Base-by-base conservation (phyloP, 179 eudicot species). In the Beta macrorhiza region DNA sequence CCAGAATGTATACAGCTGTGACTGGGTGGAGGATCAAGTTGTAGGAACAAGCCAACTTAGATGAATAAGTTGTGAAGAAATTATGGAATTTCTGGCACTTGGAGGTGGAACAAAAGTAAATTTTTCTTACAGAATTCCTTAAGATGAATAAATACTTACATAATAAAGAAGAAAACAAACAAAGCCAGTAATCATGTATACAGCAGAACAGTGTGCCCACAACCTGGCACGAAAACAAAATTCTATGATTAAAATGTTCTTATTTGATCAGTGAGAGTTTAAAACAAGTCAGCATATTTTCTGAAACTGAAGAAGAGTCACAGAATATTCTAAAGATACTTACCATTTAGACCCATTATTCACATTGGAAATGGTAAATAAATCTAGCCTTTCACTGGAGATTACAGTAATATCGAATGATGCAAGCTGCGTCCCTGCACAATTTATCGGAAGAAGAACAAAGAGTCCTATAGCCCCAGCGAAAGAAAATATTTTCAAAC, bases 351-450 rank as follows among this genome's bases (percentile, higher is more conserved):
- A 94, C 73, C 98, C 97, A 79, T 88, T 84, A 17, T 91, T 86
- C 70, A 97, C 93, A 90, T 97, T 94, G 61, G 99, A 91, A 82
- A 97, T 94, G 73, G 91, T 90, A 87, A 97, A 97, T 75, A 89
- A 78, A 75, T 93, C 98, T 90, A 97, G 74, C 49, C 97, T 89
- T 75, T 84, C 89, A 81, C 87, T 87, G 68, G 95, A 84, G 77
- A 96, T 78, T 68, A 85, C 89, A 69, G 91, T 83, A 67, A 94
- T 88, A 81, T 91, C 91, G 56, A 92, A 82, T 12, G 80, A 72
- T 56, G 80, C 80, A 64, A 95, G 87, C 87, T 95, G 98, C 77
- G 88, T 87, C 77, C 99, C 99, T 79, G 86, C 65, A 61, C 85
- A 91, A 86, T 96, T 94, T 64, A 96, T 73, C 11, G 99, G 99